Conservation (phyloP, 2,329 filamentous ascomycete genomes). For the Diplodia scrobiculata region DNA sequence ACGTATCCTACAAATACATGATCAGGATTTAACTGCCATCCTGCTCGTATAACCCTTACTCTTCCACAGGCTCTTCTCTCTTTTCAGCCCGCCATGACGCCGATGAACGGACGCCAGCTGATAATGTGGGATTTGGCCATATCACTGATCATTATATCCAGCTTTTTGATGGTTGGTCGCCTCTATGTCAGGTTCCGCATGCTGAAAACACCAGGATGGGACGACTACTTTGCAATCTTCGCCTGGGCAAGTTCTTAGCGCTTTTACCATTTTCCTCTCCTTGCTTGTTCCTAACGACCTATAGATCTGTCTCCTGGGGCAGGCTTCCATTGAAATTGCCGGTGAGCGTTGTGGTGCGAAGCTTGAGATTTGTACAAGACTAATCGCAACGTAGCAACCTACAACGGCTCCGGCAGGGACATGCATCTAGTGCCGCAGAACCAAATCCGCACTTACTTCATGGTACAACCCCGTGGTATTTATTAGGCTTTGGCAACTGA, state of each 20-base stretch:
- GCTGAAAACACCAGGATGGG: slow-evolving; percentile 39
- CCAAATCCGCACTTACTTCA: slow-evolving; percentile 32
- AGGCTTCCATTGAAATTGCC: slow-evolving; percentile 18
- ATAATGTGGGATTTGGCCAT: slow-evolving; percentile 32
- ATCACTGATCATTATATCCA: slow-evolving; percentile 39
- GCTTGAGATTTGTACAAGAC: neutral
- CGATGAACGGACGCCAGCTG: slow-evolving; percentile 17
- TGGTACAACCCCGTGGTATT: slow-evolving; percentile 26
- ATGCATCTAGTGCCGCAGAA: slow-evolving; percentile 31
- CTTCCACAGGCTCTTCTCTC: neutral
- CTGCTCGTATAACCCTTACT: neutral
- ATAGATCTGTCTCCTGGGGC: slow-evolving; percentile 15
- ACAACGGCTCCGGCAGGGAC: slow-evolving; percentile 35
- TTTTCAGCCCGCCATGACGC: neutral
- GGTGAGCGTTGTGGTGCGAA: neutral
- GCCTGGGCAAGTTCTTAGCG: slow-evolving; percentile 34
- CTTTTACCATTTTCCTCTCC: neutral
- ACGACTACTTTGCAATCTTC: slow-evolving; percentile 38
- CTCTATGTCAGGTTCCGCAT: slow-evolving; percentile 39
- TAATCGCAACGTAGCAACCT: slow-evolving; percentile 18
- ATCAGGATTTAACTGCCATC: neutral
- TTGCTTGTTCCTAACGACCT: neutral
- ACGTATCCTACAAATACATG: neutral
- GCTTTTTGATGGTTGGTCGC: slow-evolving; percentile 35
- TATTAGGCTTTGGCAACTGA: slow-evolving; percentile 10